These are phyloP conservation scores for Gracilaria vermiculophylla DNA, from an alignment of 23 red algal genomes.

Conservation along the genomic window DNA sequence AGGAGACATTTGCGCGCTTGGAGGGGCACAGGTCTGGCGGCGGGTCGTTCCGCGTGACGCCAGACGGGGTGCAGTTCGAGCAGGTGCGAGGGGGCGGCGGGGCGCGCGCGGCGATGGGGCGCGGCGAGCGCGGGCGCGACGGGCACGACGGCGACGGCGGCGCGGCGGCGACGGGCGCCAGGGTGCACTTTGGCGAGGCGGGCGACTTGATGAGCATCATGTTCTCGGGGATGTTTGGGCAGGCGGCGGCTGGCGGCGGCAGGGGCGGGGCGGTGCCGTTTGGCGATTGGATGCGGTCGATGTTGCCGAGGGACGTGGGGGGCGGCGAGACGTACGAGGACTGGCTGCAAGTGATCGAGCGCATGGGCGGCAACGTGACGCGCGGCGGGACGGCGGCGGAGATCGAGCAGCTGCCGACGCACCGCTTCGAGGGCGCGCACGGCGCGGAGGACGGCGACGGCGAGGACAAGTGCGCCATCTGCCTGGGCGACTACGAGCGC, in stretches of 20 bases:
- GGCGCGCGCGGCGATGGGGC: neutral
- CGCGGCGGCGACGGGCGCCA: neutral
- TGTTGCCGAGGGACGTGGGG: neutral
- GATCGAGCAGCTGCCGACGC: conserved; percentile 11
- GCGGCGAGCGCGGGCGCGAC: neutral
- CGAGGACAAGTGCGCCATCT: conserved; percentile 81
- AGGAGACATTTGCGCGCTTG: conserved; percentile 13
- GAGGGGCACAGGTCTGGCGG: neutral
- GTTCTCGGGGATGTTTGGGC: neutral
- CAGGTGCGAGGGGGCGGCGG: neutral
- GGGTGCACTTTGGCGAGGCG: neutral
- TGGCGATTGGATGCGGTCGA: neutral
- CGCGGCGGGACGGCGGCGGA: conserved; percentile 25
- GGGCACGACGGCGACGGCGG: neutral
- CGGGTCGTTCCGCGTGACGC: neutral
- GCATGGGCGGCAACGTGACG: conserved; percentile 55
- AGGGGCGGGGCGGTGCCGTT: neutral
- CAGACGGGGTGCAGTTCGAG: conserved; percentile 12
- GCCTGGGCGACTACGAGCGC: conserved; percentile 68
- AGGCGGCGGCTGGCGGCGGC: neutral
- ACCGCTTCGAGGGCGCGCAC: neutral
- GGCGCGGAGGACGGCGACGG: conserved; percentile 12
- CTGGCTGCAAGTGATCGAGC: conserved; percentile 49
- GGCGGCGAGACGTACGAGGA: conserved; percentile 53
- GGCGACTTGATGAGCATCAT: conserved; percentile 7